Base-by-base conservation (phyloP, 2,329 filamentous ascomycete species). In the Sclerotinia subarctica region DNA sequence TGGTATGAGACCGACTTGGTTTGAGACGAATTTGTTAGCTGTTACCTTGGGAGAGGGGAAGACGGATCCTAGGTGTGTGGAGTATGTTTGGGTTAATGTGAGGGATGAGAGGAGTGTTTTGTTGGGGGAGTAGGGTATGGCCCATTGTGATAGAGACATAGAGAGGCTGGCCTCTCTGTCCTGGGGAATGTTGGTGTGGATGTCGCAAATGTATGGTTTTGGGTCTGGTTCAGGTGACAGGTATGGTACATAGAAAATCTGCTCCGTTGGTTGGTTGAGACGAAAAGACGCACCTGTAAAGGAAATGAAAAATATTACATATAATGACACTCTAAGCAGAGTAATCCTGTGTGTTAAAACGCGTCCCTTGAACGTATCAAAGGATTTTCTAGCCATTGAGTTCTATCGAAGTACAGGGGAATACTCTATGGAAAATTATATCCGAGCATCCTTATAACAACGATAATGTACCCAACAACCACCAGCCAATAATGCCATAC, bases 81-180 rank as follows among this genome's bases (percentile, higher is more conserved):
- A 76, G 59, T 76, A 75, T 70, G 73, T 74, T n/a, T 73, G 70
- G 69, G 67, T 76, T 13, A 76, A 76, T 69, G 66, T 54, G 44
- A 74, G 65, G 51, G 74, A 76, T 69, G 62, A 69, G 57, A 72
- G 68, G 38, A 76, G 71, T 68, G 49, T 75, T 6, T 52, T 75
- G 63, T 63, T 70, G 51, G 64, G 69, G n/a, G 73, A 71, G 51
- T 71, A 64, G 42, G 24, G 24, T 42, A 6, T 44, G 24, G 26
- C 11, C 29, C 13, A 15, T 15, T 38, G 38, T 8, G 13, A n/a
- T 2, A 59, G 11, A 58, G 38, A 35, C 24, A 29, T 29, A n/a
- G 13, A 32, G 42, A 32, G 19, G 44, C 35, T 11, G 26, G 6
- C 24, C 42, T 21, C 24, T 24, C 17, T 17, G n/a, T 44, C 47